Conservation (phyloP, 495 filamentous ascomycete genomes). For the Podospora fimiseda region DNA sequence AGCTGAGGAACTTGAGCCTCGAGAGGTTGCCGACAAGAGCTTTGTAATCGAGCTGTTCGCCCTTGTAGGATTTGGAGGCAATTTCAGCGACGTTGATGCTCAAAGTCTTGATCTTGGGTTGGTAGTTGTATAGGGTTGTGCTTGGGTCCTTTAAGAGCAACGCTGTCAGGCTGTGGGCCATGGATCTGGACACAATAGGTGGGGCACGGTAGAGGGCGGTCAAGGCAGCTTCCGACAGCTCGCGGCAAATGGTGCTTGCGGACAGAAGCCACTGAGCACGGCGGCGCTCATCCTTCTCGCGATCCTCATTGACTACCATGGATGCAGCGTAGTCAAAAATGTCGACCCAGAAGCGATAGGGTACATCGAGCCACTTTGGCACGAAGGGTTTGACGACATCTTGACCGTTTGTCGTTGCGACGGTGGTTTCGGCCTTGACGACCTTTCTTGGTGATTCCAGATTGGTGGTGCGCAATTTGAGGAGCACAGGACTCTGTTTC, state of each 20-base stretch:
- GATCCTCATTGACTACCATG: too few relatives aligned
- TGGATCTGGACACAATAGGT: slow-evolving; percentile 46
- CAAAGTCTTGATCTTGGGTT: slow-evolving; percentile 62
- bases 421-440: not conserved
- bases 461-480: not conserved
- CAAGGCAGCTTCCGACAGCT: slow-evolving; percentile 68
- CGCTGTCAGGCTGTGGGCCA: slow-evolving; percentile 33
- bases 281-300: slow-evolving; percentile 43
- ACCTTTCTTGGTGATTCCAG: not conserved
- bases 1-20: slow-evolving; percentile 46
- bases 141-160: slow-evolving; percentile 33
- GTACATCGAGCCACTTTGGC: slow-evolving; percentile 63
- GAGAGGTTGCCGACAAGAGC: slow-evolving; percentile 39
- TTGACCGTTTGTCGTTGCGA: not conserved
- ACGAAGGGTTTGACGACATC: slow-evolving; percentile 26
- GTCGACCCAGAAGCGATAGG: slow-evolving; percentile 63
- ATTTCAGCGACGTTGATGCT: slow-evolving; percentile 53
- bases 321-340: slow-evolving; percentile 62
- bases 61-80: slow-evolving; percentile 24
- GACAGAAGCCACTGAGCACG: slow-evolving; percentile 57
- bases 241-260: slow-evolving; percentile 54
- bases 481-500: not conserved
- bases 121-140: slow-evolving; percentile 47
- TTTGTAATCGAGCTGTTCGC: slow-evolving; percentile 36
- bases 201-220: slow-evolving; percentile 66